Percentiles rank a stretch among this genome's conserved stretches.
Evolutionary conservation across 2,329 filamentous ascomycete genomes (phyloP).

Genomic region (Arthroderma sp.): DNA sequence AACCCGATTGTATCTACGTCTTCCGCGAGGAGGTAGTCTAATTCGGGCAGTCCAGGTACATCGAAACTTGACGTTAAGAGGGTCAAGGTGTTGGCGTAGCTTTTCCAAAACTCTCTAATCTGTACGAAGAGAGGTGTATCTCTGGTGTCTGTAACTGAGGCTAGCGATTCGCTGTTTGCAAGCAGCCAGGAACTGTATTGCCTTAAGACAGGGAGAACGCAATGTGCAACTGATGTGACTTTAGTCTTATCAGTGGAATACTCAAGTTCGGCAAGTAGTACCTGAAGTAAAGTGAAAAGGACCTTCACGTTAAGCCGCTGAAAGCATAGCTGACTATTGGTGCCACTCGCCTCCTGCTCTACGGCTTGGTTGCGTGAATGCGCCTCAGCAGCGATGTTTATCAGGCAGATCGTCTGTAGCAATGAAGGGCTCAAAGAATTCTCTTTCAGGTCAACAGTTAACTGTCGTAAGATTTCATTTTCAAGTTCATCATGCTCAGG

Average conservation of each 20-base stretch:
- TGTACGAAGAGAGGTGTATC: constrained; percentile 44
- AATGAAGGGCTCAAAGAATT: constrained; percentile 46
- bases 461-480: constrained; percentile 66
- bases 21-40: constrained; percentile 54
- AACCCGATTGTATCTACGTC: constrained; percentile 56
- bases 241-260: constrained; percentile 40
- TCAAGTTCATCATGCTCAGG: constrained; percentile 68
- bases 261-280: constrained; percentile 57
- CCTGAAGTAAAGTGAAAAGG: constrained; percentile 57
- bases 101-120: constrained; percentile 51
- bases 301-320: constrained; percentile 67
- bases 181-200: constrained; percentile 57
- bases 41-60: constrained; percentile 40
- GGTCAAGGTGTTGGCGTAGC: constrained; percentile 50
- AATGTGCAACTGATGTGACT: constrained; percentile 45
- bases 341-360: constrained; percentile 33
- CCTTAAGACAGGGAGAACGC: constrained; percentile 50
- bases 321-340: constrained; percentile 42
- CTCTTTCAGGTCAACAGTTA: constrained; percentile 60
- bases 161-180: constrained; percentile 40
- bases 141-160: constrained; percentile 34
- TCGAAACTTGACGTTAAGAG: constrained; percentile 47
- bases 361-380: constrained; percentile 49
- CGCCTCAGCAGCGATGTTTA: constrained; percentile 75
- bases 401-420: constrained; percentile 65